These are phyloP conservation scores for Plasmodium fragile DNA, from an alignment of 169 alveolate species.

Conservation along the genomic window DNA sequence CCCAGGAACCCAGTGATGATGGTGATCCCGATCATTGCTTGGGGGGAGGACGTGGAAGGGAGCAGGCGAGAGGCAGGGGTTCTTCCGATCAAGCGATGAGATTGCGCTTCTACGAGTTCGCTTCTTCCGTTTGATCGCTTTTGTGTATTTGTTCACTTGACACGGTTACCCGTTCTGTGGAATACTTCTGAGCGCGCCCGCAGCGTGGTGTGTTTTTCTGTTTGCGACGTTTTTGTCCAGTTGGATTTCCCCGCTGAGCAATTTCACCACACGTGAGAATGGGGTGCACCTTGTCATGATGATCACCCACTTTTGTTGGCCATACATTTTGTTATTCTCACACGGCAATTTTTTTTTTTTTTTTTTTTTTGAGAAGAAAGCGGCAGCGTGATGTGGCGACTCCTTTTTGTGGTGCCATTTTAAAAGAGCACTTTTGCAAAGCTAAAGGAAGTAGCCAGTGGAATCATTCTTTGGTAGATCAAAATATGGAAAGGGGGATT, in stretches of 20 bases:
- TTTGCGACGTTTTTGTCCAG: neutral
- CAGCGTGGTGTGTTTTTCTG: neutral
- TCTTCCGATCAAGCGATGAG: no score
- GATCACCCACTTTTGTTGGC: neutral
- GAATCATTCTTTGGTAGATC: neutral
- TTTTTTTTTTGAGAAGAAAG: neutral
- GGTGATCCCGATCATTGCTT: conserved; percentile 66
- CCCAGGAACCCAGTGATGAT: conserved; percentile 75
- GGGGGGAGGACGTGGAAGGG: neutral
- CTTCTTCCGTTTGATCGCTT: neutral
- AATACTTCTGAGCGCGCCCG: neutral
- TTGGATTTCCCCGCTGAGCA: neutral
- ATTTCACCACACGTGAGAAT: neutral
- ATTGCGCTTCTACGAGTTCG: neutral
- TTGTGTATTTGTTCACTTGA: neutral
- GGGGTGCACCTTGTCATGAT: neutral
- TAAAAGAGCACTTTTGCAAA: neutral
- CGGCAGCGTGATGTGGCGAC: neutral
- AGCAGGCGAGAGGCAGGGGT: neutral
- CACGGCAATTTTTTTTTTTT: neutral
- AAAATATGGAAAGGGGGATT: neutral
- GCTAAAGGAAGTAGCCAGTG: neutral
- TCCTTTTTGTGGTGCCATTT: neutral
- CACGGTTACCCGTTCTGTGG: neutral
- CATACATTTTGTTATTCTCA: neutral